Evolutionary conservation across 75 land plant genomes (phyloP).

Genomic region (Sequoiadendron giganteum): DNA sequence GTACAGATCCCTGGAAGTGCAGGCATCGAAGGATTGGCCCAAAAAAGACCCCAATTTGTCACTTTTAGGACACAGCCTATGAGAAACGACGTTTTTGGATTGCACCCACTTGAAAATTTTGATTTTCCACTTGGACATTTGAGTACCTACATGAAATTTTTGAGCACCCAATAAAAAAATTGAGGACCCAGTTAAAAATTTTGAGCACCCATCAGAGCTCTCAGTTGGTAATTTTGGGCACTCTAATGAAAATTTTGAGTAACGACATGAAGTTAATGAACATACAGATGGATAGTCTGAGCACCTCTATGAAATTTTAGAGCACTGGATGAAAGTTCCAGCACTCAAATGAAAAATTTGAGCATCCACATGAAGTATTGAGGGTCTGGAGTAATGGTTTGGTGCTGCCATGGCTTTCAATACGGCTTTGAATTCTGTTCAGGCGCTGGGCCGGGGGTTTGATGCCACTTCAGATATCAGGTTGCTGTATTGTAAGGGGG

Average conservation of each 20-base stretch:
- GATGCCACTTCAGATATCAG: conserved; percentile 79
- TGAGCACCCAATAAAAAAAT: not conserved
- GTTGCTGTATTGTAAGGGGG: conserved; percentile 76
- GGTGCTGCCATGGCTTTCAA: conserved; percentile 20
- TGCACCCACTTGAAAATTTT: not conserved
- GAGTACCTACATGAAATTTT: not conserved
- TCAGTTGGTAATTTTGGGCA: not conserved
- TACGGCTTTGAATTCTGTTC: conserved; percentile 59
- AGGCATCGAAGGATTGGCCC: not conserved
- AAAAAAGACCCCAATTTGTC: not conserved
- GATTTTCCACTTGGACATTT: not conserved
- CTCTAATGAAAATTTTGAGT: not conserved
- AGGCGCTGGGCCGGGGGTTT: conserved; percentile 88
- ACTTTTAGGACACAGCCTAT: not conserved
- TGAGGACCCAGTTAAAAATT: not conserved
- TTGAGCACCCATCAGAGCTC: not conserved
- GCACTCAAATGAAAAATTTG: not conserved
- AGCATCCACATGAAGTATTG: not conserved
- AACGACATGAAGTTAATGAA: not conserved
- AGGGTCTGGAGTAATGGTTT: not conserved
- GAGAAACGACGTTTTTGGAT: not conserved
- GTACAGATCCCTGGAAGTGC: not conserved
- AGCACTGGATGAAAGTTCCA: not conserved
- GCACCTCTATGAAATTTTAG: not conserved
- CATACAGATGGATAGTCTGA: not conserved